Evolutionary conservation across 352 stramenopile genomes (phyloP).

Genomic region (Phytophthora kernoviae): DNA sequence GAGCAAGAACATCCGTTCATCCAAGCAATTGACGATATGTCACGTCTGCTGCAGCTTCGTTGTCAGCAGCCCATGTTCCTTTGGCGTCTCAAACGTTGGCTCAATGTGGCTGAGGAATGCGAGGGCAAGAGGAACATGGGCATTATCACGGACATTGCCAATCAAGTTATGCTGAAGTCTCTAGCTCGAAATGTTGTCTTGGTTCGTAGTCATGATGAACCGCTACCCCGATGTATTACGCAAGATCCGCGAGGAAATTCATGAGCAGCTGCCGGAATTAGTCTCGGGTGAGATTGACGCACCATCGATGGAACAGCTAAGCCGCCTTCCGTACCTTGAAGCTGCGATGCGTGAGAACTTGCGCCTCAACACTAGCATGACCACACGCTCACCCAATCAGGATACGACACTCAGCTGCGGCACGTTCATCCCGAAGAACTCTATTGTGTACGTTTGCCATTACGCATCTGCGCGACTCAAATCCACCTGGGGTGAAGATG

Average conservation of each 20-base stretch:
- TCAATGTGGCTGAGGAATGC: conserved; percentile 41
- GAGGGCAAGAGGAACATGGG: conserved; percentile 37
- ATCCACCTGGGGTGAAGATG: conserved; percentile 57
- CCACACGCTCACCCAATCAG: conserved; percentile 35
- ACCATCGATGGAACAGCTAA: conserved; percentile 50
- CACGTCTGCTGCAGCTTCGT: conserved; percentile 38
- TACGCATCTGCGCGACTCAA: conserved; percentile 51
- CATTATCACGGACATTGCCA: conserved; percentile 40
- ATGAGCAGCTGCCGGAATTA: conserved; percentile 35
- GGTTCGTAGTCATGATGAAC: conserved; percentile 82
- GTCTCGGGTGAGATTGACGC: conserved; percentile 19
- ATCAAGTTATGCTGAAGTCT: conserved; percentile 38
- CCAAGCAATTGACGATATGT: conserved; percentile 50
- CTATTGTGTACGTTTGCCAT: conserved; percentile 40
- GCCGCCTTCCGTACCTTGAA: conserved; percentile 59
- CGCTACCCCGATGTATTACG: conserved; percentile 54
- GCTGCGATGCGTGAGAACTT: conserved; percentile 63
- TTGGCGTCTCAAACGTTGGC: conserved; percentile 49
- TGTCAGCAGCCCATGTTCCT: conserved; percentile 51
- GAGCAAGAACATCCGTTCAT: conserved; percentile 43
- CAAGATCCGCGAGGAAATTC: conserved; percentile 51
- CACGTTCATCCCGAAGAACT: conserved; percentile 55
- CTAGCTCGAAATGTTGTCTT: conserved; percentile 50
- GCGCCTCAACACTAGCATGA: conserved; percentile 60
- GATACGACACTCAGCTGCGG: conserved; percentile 65